Evolutionary conservation across 106 monocot genomes (phyloP), one percentile per base, ranked within the genome.

Genomic region (Alisma plantagoaquatica): DNA sequence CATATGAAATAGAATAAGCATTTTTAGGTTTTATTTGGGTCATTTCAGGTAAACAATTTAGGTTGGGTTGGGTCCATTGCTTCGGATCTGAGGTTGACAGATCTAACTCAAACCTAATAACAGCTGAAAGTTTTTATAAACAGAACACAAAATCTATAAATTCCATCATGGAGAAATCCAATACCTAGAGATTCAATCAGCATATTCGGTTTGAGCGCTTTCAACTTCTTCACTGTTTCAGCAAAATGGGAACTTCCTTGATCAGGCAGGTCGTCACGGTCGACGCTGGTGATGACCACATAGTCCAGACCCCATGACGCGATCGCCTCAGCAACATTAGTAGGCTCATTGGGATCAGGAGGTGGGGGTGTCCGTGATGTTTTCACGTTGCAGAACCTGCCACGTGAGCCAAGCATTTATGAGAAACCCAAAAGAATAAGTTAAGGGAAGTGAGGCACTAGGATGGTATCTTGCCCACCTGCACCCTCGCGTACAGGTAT

Each of bases 381-480:
- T 59, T 89, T 89, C 3, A 89, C 89, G 60, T 89, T 83, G 59
- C 89, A 89, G 56, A 89, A 89, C 55, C 88, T 89, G n/a, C n/a
- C n/a, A n/a, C n/a, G n/a, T n/a, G n/a, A n/a, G n/a, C n/a, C n/a
- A n/a, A n/a, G n/a, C n/a, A n/a, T n/a, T n/a, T n/a, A n/a, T n/a
- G n/a, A n/a, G n/a, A n/a, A n/a, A n/a, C n/a, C n/a, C n/a, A n/a
- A n/a, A n/a, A n/a, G n/a, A n/a, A n/a, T n/a, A n/a, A n/a, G n/a
- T n/a, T n/a, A n/a, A n/a, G n/a, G n/a, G n/a, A n/a, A n/a, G n/a
- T n/a, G n/a, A n/a, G n/a, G n/a, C n/a, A n/a, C n/a, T n/a, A n/a
- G n/a, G n/a, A n/a, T n/a, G n/a, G n/a, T n/a, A n/a, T n/a, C n/a
- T 33, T 53, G 23, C 53, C 53, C 43, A 80, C 92, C 92, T 83